phyloP scores from a whole-genome alignment of 2,329 filamentous ascomycete species.

The Aspergillus sp. region DNA sequence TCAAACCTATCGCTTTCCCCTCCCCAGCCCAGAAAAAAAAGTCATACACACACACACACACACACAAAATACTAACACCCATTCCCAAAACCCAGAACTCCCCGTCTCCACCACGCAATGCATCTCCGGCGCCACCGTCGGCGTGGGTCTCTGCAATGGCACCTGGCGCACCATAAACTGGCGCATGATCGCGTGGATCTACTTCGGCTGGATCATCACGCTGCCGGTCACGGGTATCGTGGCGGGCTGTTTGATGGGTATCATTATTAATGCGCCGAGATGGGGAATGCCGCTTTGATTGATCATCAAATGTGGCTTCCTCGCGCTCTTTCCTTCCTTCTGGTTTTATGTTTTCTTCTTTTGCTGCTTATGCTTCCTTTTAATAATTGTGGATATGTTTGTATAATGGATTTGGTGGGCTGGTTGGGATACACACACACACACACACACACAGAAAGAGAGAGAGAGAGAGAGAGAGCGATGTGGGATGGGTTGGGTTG shows the following conservation, averaged over 20 bases:
- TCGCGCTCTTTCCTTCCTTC: not conserved
- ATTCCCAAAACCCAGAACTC: slow-evolving; percentile 8
- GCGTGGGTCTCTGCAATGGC: slow-evolving; percentile 20
- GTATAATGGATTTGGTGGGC: not conserved
- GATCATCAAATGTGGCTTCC: too few species aligned
- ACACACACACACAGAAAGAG: too few species aligned
- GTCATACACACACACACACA: too few species aligned
- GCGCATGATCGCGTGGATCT: slow-evolving; percentile 23
- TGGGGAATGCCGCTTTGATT: slow-evolving; percentile 11
- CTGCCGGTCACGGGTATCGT: slow-evolving; percentile 17
- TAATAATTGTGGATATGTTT: not conserved
- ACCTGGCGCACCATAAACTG: slow-evolving; percentile 22
- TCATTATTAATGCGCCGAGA: slow-evolving; percentile 19
- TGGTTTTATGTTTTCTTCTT: too few species aligned
- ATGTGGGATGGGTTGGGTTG: not conserved
- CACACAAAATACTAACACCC: too few species aligned
- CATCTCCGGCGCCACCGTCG: slow-evolving; percentile 20
- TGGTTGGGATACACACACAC: not conserved
- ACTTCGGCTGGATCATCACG: slow-evolving; percentile 20
- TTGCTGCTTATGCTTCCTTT: not conserved
- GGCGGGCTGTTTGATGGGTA: slow-evolving; percentile 15
- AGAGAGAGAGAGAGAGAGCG: not conserved
- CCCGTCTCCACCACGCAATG: slow-evolving; percentile 21
- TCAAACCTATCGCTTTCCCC: not conserved
- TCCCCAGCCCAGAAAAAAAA: not conserved